These are phyloP conservation scores for Xanthoceras sorbifolium DNA, from an alignment of 345 rosid genomes.

Conservation along the genomic window DNA sequence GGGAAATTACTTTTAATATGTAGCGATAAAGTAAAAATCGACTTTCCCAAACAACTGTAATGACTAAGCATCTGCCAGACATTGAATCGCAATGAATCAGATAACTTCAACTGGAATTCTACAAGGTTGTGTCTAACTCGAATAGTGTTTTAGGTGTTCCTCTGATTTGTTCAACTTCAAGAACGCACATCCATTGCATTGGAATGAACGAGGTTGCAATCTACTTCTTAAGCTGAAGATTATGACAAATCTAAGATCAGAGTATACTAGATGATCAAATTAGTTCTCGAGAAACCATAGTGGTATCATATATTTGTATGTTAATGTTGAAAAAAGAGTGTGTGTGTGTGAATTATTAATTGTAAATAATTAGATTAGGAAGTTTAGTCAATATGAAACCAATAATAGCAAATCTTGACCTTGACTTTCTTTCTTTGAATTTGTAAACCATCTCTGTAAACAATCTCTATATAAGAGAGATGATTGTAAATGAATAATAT, in stretches of 20 bases:
- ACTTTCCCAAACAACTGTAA: neutral
- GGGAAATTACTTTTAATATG: neutral
- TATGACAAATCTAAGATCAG: neutral
- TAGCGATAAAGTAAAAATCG: neutral
- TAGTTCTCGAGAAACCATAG: neutral
- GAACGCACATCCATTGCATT: neutral
- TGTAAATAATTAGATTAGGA: no score
- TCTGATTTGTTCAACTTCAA: neutral
- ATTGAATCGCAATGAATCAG: neutral
- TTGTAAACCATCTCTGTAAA: no score
- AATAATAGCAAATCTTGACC: no score
- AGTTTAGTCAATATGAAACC: no score
- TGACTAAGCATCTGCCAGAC: slow-evolving; percentile 1
- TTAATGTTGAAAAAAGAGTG: no score
- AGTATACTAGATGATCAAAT: neutral
- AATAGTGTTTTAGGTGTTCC: neutral
- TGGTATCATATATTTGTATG: neutral
- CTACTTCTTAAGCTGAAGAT: neutral
- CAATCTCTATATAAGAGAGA: no score
- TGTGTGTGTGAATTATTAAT: no score
- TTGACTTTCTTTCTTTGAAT: no score
- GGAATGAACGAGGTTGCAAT: neutral
- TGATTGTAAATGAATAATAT: no score
- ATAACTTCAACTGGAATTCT: neutral
- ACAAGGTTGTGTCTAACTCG: neutral